Evolutionary conservation across 768 basidiomycete species (phyloP).

Genomic region (Pulveroboletus sp.): DNA sequence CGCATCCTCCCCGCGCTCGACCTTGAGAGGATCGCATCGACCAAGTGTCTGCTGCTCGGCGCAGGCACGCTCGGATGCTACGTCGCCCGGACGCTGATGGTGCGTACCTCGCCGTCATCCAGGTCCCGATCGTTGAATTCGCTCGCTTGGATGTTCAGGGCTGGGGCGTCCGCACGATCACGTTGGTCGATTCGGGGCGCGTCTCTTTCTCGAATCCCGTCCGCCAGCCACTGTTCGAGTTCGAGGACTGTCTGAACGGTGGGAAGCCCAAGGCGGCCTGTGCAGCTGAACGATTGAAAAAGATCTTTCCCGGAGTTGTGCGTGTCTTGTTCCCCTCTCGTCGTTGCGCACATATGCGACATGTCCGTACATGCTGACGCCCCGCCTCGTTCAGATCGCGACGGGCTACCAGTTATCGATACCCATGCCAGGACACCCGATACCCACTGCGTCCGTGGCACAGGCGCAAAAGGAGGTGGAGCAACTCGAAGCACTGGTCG

Average conservation of each 20-base stretch:
- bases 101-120: not conserved
- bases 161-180: conserved; percentile 94
- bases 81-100: conserved; percentile 89
- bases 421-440: conserved; percentile 97
- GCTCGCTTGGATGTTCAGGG: conserved; percentile 49
- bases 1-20: conserved; percentile 86
- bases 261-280: conserved; percentile 92
- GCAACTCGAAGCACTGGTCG: conserved; percentile 72
- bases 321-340: conserved; percentile 29
- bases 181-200: conserved; percentile 83
- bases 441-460: conserved; percentile 54
- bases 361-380: not conserved
- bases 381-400: conserved; percentile 55
- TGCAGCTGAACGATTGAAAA: conserved; percentile 79
- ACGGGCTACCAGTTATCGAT: conserved; percentile 74
- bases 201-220: conserved; percentile 99
- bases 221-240: conserved; percentile 93
- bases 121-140: not conserved
- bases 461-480: conserved; percentile 65
- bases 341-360: not conserved
- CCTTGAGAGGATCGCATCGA: conserved; percentile 78
- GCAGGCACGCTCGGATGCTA: conserved; percentile 98
- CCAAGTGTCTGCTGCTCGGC: conserved; percentile 82
- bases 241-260: conserved; percentile 87
- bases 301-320: conserved; percentile 92